Percentiles rank a stretch among this genome's conserved stretches.
phyloP scores from a whole-genome alignment of 371 early-diverging fungal species.

The Mortierella sp. region DNA sequence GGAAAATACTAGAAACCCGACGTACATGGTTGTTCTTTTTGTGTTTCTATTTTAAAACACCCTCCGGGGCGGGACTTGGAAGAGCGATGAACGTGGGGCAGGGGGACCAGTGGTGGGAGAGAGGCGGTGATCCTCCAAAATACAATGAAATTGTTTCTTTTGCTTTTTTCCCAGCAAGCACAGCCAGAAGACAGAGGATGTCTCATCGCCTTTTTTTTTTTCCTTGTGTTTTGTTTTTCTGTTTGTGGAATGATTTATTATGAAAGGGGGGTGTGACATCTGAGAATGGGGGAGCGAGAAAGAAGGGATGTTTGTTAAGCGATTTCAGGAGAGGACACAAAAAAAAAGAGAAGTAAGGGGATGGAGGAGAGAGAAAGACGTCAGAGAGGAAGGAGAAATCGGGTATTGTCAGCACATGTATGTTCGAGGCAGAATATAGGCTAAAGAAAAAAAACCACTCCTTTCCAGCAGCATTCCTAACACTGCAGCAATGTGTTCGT shows the following conservation, averaged over 20 bases:
- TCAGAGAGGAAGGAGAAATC: neutral
- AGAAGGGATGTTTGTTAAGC: neutral
- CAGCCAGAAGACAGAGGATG: neutral
- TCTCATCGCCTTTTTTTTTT: neutral
- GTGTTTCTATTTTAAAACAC: neutral
- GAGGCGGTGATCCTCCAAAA: neutral
- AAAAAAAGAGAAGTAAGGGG: neutral
- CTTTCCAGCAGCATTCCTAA: neutral
- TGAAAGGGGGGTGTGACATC: neutral
- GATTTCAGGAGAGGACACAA: neutral
- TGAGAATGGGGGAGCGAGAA: neutral
- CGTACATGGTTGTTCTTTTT: neutral
- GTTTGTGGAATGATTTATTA: neutral
- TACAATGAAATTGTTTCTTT: neutral
- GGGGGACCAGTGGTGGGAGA: neutral
- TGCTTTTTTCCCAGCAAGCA: neutral
- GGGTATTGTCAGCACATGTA: neutral
- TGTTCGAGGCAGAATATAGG: conserved; percentile 17
- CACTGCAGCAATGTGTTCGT: neutral
- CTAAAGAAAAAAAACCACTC: neutral
- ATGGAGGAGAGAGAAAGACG: neutral
- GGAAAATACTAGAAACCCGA: neutral
- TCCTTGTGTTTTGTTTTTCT: neutral
- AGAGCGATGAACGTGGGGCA: neutral
- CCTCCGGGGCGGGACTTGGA: neutral